These are phyloP conservation scores for Chlorociboria aeruginascens DNA, from an alignment of 495 filamentous ascomycete species.

Conservation along the genomic window DNA sequence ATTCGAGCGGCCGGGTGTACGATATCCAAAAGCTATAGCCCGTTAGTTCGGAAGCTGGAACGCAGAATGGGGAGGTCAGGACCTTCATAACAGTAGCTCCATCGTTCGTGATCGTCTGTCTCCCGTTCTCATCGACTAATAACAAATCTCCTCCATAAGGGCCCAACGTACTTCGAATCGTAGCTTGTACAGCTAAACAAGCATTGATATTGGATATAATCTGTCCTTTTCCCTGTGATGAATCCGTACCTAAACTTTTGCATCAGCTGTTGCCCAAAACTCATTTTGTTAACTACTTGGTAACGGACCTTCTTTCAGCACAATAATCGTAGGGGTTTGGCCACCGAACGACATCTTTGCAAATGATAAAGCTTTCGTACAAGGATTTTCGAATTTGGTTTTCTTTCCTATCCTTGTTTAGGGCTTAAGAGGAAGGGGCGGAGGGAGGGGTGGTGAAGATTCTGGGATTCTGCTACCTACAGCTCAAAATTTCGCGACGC, in stretches of 20 bases:
- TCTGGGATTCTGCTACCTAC: background rate
- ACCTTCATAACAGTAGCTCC: slow-evolving; percentile 99
- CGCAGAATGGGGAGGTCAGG: slow-evolving; percentile 14
- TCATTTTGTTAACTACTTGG: background rate
- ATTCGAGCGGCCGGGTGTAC: slow-evolving; percentile 96
- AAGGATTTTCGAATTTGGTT: background rate
- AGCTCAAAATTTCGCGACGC: too few relatives aligned
- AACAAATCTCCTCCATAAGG: slow-evolving; percentile 95
- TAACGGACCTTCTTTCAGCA: slow-evolving; percentile 79
- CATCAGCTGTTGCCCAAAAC: slow-evolving; percentile 13
- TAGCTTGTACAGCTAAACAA: slow-evolving; percentile 92
- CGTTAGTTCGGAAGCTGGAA: slow-evolving; percentile 9
- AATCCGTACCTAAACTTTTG: slow-evolving; percentile 65
- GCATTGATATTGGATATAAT: slow-evolving; percentile 98
- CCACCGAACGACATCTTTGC: slow-evolving; percentile 85
- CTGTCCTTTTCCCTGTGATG: slow-evolving; percentile 93
- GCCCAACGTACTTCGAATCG: slow-evolving; percentile 90
- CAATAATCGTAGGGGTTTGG: slow-evolving; percentile 96
- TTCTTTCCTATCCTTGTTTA: background rate
- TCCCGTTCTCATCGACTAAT: slow-evolving; percentile 89
- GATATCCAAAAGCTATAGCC: slow-evolving; percentile 78
- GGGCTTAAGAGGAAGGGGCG: background rate
- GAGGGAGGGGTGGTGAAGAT: background rate
- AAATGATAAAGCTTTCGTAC: background rate
- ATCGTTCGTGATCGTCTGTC: slow-evolving; percentile 96